Evolutionary conservation across 805 yeast species (phyloP).

Genomic region (Candida quercuum): DNA sequence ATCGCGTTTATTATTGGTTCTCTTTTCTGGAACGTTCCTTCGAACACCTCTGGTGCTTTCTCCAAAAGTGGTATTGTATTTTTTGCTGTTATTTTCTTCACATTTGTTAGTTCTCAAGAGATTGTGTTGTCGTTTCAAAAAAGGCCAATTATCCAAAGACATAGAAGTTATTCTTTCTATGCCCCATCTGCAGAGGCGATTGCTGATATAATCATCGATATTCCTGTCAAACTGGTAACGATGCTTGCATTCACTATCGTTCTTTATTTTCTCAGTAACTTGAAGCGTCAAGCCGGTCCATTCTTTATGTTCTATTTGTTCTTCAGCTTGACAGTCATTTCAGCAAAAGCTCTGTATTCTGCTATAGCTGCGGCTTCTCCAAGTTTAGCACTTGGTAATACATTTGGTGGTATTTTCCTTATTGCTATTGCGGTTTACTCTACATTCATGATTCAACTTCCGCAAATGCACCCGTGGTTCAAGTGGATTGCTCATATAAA

Average conservation of each 20-base stretch:
- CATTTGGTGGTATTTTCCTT: constrained; percentile 48
- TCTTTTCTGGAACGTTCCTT: constrained; percentile 47
- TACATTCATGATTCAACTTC: constrained; percentile 55
- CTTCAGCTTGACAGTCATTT: constrained; percentile 36
- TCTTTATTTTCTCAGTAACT: constrained; percentile 50
- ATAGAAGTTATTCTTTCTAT: constrained; percentile 63
- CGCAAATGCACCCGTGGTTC: constrained; percentile 65
- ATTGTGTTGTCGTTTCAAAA: constrained; percentile 38
- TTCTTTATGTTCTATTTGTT: constrained; percentile 40
- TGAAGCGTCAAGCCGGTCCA: constrained; percentile 40
- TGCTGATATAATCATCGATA: constrained; percentile 50
- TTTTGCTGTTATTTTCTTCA: constrained; percentile 53
- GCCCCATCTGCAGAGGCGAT: constrained; percentile 71
- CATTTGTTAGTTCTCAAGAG: constrained; percentile 42
- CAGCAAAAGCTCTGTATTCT: constrained; percentile 45
- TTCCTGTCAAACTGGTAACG: constrained; percentile 52
- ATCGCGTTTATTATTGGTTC: constrained; percentile 63
- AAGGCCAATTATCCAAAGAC: constrained; percentile 60
- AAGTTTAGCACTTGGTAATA: constrained; percentile 49
- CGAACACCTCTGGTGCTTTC: constrained; percentile 49
- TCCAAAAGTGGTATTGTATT: constrained; percentile 59
- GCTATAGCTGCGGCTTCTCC: constrained; percentile 45
- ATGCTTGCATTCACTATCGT: constrained; percentile 40
- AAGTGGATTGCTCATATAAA: constrained; percentile 55
- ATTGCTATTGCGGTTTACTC: constrained; percentile 50